A percentile compares a stretch with the other conserved stretches of the same genome.
Evolutionary conservation across 2,329 filamentous ascomycete genomes (phyloP).

Genomic region (Celoporthe dispersa): DNA sequence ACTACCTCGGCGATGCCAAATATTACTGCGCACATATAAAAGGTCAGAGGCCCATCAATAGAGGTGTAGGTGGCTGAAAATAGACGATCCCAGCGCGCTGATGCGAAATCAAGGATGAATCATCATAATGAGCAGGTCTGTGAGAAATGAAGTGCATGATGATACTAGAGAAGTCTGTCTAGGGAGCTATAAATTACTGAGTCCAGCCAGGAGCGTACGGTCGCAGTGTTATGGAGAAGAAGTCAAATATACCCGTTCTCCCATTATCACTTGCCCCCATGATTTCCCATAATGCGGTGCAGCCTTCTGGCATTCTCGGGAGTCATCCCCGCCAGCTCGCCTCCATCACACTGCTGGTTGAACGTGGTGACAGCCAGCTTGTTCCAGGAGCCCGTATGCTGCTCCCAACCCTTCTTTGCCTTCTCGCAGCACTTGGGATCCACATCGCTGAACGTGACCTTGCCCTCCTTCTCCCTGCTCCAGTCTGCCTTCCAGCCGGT

Average conservation of each 20-base stretch:
- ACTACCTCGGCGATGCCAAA: background rate
- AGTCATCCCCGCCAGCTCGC: background rate
- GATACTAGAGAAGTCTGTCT: background rate
- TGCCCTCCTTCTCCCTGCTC: background rate
- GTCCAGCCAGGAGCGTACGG: background rate
- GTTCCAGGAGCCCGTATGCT: background rate
- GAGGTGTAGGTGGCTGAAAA: no score
- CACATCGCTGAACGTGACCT: background rate
- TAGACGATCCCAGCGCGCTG: no score
- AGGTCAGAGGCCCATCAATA: no score
- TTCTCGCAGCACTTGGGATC: background rate
- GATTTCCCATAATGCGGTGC: background rate
- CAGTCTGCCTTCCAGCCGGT: constrained; percentile 1
- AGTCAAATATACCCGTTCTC: background rate
- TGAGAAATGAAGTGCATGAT: background rate
- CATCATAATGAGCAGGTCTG: no score
- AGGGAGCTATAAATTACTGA: background rate
- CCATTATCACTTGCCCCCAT: background rate
- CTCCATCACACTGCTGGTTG: background rate
- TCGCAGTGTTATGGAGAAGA: background rate
- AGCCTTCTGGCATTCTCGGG: background rate
- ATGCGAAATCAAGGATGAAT: no score
- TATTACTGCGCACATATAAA: no score
- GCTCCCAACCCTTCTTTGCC: background rate
- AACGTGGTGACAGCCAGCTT: background rate